Percentiles rank a stretch among this genome's conserved stretches.
Evolutionary conservation across 169 alveolate species (phyloP).

Genomic region (Plasmodium knowlesi): DNA sequence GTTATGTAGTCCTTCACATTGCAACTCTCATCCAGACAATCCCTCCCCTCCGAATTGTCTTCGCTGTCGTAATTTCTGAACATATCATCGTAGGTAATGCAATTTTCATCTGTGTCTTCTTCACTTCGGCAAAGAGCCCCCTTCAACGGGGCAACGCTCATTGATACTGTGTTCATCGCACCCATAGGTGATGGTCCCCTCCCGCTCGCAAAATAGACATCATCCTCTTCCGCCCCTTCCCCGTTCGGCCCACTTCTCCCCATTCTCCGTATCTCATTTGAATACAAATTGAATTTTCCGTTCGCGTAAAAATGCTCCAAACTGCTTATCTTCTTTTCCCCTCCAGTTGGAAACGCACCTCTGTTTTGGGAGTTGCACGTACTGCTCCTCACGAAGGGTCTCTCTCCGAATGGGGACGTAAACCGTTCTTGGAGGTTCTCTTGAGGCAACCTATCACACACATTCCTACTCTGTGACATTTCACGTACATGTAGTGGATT

Average conservation of each 20-base stretch:
- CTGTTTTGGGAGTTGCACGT: background rate
- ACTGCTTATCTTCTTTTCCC: background rate
- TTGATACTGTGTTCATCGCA: background rate
- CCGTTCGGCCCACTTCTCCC: background rate
- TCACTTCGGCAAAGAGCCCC: background rate
- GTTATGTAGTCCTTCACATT: slow-evolving; percentile 39
- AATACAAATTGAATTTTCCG: background rate
- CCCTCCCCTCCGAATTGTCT: background rate
- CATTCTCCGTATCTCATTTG: background rate
- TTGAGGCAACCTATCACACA: background rate
- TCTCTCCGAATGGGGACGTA: background rate
- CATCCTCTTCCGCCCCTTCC: background rate
- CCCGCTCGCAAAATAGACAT: background rate
- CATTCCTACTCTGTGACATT: background rate
- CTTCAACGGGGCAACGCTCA: background rate
- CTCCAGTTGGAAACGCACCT: background rate
- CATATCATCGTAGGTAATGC: slow-evolving; percentile 29
- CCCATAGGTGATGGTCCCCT: background rate
- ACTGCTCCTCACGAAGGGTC: background rate
- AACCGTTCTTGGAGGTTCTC: background rate
- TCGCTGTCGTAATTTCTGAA: slow-evolving; percentile 21
- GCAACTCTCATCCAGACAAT: background rate
- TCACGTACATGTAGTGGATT: background rate
- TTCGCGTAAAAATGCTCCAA: background rate
- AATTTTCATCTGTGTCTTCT: slow-evolving; percentile 2